phyloP scores from a whole-genome alignment of 2,329 filamentous ascomycete species.

The Aspergillus versicolor region DNA sequence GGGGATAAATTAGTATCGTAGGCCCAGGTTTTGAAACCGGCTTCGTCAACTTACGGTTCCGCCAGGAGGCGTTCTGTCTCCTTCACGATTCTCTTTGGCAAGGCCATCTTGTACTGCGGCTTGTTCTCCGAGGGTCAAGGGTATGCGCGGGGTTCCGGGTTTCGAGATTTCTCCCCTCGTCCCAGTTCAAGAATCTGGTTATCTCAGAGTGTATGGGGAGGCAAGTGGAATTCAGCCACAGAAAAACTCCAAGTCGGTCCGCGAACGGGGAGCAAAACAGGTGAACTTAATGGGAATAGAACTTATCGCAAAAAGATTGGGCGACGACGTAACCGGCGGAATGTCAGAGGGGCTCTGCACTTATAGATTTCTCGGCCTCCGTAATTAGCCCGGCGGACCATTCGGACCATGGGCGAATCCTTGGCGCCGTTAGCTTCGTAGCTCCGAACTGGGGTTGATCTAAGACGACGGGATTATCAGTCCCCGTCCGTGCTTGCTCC shows the following conservation, averaged over 20 bases:
- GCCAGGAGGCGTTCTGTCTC: conserved; percentile 97
- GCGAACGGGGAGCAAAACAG: conserved; percentile 2
- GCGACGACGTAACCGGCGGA: conserved; percentile 26
- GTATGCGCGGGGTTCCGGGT: conserved; percentile 5
- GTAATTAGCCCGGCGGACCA: conserved; percentile 12
- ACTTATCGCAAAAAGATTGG: not conserved
- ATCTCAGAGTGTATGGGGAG: not conserved
- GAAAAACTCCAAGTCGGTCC: not conserved
- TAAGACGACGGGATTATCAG: not conserved
- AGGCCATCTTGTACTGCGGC: conserved; percentile 52
- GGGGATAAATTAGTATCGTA: conserved; percentile 9
- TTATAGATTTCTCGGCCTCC: conserved; percentile 20
- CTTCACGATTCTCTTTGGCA: conserved; percentile 97
- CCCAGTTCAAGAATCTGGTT: not conserved
- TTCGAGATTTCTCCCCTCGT: not conserved
- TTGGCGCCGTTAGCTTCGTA: not conserved
- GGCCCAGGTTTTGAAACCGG: not conserved
- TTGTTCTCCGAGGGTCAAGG: not conserved
- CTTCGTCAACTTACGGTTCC: conserved; percentile 71
- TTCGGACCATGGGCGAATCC: conserved; percentile 8
- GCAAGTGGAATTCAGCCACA: not conserved
- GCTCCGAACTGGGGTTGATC: not conserved
- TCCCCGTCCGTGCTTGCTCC: not conserved
- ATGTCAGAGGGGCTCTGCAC: conserved; percentile 30
- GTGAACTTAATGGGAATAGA: not conserved